Evolutionary conservation across 176 grass and related monocot species (phyloP).

Genomic region (Avena eriantha): DNA sequence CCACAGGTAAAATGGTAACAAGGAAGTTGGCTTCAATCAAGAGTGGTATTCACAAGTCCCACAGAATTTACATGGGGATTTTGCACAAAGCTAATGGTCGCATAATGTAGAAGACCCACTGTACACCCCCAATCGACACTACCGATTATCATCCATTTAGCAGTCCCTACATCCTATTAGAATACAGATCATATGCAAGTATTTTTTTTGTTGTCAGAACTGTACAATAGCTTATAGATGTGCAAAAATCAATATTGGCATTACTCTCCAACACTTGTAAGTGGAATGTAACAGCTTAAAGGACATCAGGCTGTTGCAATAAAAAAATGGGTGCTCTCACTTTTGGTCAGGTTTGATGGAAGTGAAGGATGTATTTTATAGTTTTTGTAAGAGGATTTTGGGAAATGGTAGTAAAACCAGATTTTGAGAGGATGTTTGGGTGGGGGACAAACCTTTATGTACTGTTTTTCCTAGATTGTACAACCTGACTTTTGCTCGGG

Average conservation of each 20-base stretch:
- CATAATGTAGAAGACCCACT: neutral
- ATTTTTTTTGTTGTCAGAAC: neutral
- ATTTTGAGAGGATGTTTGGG: too few species aligned
- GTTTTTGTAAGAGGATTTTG: too few species aligned
- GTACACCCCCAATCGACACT: neutral
- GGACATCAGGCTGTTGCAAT: neutral
- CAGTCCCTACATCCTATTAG: neutral
- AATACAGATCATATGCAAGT: neutral
- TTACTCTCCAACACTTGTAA: neutral
- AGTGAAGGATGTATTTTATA: too few species aligned
- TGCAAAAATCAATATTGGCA: neutral
- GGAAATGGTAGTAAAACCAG: too few species aligned
- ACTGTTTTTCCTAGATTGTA: too few species aligned
- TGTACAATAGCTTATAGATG: neutral
- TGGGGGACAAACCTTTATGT: too few species aligned
- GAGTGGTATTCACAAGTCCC: neutral
- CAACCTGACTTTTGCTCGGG: too few species aligned
- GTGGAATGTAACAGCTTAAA: neutral
- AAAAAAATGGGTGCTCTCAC: too few species aligned
- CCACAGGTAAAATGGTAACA: conserved; percentile 6
- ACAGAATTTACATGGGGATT: neutral
- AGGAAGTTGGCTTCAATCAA: neutral
- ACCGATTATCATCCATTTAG: neutral
- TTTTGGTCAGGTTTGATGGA: too few species aligned
- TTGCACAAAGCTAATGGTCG: neutral